Evolutionary conservation across 2,329 filamentous ascomycete species (phyloP).

Genomic region (Sarocladium brachiariae): DNA sequence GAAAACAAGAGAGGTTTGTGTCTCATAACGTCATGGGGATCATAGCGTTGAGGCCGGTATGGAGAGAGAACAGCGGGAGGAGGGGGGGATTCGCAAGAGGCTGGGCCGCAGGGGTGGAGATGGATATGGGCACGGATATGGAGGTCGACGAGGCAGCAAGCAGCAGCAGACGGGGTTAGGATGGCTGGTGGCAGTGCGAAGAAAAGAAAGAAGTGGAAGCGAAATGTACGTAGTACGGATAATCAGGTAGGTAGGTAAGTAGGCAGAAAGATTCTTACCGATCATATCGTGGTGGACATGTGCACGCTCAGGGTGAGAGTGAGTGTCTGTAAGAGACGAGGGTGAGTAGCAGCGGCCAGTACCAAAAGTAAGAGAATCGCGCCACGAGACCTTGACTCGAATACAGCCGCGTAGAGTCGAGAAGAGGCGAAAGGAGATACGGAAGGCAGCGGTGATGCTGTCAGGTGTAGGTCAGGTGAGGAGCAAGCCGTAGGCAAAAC

Average conservation of each 20-base stretch:
- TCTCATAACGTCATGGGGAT: conserved; percentile 8
- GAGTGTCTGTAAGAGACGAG: too few species aligned
- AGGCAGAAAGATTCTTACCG: background rate
- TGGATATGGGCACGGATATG: background rate
- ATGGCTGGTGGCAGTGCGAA: background rate
- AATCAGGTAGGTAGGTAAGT: too few species aligned
- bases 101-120: conserved; percentile 2
- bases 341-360: too few species aligned
- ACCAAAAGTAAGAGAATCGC: too few species aligned
- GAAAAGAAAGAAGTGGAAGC: background rate
- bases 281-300: background rate
- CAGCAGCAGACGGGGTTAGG: background rate
- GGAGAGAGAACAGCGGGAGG: background rate
- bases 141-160: too few species aligned
- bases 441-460: background rate
- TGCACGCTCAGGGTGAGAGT: background rate
- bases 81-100: background rate
- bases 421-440: too few species aligned
- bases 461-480: background rate
- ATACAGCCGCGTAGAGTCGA: too few species aligned
- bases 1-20: too few species aligned
- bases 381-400: too few species aligned
- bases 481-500: background rate
- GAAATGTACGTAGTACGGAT: too few species aligned
- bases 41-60: background rate